Base-by-base conservation (phyloP, 1,139 yeast genomes). In the Suhomyces guaymorum region DNA sequence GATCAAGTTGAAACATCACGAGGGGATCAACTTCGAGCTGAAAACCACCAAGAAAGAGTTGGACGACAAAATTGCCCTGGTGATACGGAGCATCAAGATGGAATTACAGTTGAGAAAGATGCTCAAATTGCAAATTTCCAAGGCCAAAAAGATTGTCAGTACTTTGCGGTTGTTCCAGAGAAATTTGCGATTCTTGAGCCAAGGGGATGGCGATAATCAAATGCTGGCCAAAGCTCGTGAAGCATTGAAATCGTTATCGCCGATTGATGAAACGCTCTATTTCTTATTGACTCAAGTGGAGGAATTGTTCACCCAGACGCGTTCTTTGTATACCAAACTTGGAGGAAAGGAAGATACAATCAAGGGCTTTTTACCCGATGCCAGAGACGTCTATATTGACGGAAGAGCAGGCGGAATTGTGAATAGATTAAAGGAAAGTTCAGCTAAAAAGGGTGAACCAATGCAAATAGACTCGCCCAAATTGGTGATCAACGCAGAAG, bases 1-100 rank as follows among this genome's bases (percentile, higher is more conserved):
- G 72, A 63, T 89, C 34, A 60, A 82, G 32, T 62, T 89, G 32
- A 72, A 70, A 35, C 95, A 88, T 52, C 95, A 90, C 41, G 72
- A 74, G 35, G 79, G 72, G 2, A 54, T 87, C 13, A 68, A 61
- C 24, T 63, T 70, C 30, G 46, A 48, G 9, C 47, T 30, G 5
- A 32, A 28, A 3, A 34, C 36, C 14, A 35, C 28, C 34, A 27
- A 53, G 59, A 30, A 43, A 3, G 55, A 59, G 12, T 37, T 66
- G n/a, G 78, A 72, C 43, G 45, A 54, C 1, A 52, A 61, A 35
- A 66, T 79, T 3, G 43, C 35, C 13, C 46, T 57, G 22, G 40
- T 78, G 7, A 61, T 74, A 24, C 56, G 56, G 18, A 68, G 71
- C 32, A 67, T 80, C n/a, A 55, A 63, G 32, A 41, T 56, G 28